Conservation (phyloP, 1,284 basidiomycete species). For the Marasmius fiardii region DNA sequence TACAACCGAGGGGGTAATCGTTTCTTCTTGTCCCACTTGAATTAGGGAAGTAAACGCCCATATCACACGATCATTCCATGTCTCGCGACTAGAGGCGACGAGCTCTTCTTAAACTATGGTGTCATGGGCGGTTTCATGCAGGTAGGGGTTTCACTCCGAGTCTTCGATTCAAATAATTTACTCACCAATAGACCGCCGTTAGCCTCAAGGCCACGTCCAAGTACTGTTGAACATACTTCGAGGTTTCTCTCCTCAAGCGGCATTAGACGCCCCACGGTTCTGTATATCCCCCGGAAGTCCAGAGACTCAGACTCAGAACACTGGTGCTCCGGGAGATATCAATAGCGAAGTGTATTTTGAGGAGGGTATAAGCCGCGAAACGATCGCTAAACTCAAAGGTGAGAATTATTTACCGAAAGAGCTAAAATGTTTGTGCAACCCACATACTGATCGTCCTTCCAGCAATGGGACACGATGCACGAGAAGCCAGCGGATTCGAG, state of each 20-base stretch:
- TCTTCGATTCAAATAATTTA: neutral
- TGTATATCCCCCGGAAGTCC: conserved; percentile 87
- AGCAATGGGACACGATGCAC: conserved; percentile 88
- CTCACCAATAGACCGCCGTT: neutral
- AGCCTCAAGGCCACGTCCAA: conserved; percentile 92
- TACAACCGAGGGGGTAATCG: neutral
- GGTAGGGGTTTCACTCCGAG: conserved; percentile 29
- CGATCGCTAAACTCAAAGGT: conserved; percentile 62
- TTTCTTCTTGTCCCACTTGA: neutral
- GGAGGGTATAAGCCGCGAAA: conserved; percentile 69
- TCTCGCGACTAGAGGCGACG: conserved; percentile 77
- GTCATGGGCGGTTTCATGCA: conserved; percentile 98
- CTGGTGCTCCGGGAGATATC: conserved; percentile 58
- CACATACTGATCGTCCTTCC: no score
- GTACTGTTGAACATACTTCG: conserved; percentile 90
- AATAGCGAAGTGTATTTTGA: conserved; percentile 88
- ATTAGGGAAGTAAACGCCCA: conserved; percentile 81
- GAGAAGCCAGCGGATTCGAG: conserved; percentile 55
- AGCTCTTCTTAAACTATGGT: conserved; percentile 86
- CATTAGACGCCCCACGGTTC: conserved; percentile 93
- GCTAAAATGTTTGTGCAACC: no score
- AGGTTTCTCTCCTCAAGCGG: conserved; percentile 80
- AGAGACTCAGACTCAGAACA: conserved; percentile 48
- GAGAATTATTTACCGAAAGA: conserved; percentile 22
- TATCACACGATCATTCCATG: conserved; percentile 97